A percentile compares a stretch with the other conserved stretches of the same genome.
phyloP scores from a whole-genome alignment of 2,329 filamentous ascomycete genomes.

The Aspergillus ustus region DNA sequence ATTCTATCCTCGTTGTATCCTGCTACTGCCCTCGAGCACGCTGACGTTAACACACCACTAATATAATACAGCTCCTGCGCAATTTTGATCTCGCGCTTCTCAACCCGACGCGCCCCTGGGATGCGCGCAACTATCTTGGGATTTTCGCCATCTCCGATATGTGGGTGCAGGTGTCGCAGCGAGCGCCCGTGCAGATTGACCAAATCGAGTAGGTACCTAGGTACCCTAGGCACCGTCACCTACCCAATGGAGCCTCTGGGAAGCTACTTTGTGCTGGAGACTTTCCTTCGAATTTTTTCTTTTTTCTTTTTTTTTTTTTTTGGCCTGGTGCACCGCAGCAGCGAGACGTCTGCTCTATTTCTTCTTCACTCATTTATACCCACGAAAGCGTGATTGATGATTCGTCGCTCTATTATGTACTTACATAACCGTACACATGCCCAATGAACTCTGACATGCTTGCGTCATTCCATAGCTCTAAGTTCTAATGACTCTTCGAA shows the following conservation, averaged over 20 bases:
- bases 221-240: too few relatives aligned
- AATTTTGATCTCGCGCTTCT: not conserved
- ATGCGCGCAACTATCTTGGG: not conserved
- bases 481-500: not conserved
- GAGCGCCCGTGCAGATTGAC: not conserved
- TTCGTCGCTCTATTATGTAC: not conserved
- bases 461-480: too few relatives aligned
- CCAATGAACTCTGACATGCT: not conserved
- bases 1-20: too few relatives aligned
- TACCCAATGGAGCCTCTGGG: too few relatives aligned
- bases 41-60: too few relatives aligned
- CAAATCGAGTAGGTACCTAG: too few relatives aligned
- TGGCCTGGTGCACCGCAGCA: too few relatives aligned
- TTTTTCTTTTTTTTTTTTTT: too few relatives aligned
- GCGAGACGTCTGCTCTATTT: not conserved
- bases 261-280: too few relatives aligned
- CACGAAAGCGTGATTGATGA: not conserved
- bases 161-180: not conserved
- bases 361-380: not conserved
- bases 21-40: too few relatives aligned
- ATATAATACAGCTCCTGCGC: not conserved
- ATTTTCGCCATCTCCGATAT: not conserved
- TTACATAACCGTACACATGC: too few relatives aligned
- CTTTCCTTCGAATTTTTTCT: too few relatives aligned
- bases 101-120: not conserved